Evolutionary conservation across 2,329 filamentous ascomycete species (phyloP).

Genomic region (Trichophyton mentagrophytes): DNA sequence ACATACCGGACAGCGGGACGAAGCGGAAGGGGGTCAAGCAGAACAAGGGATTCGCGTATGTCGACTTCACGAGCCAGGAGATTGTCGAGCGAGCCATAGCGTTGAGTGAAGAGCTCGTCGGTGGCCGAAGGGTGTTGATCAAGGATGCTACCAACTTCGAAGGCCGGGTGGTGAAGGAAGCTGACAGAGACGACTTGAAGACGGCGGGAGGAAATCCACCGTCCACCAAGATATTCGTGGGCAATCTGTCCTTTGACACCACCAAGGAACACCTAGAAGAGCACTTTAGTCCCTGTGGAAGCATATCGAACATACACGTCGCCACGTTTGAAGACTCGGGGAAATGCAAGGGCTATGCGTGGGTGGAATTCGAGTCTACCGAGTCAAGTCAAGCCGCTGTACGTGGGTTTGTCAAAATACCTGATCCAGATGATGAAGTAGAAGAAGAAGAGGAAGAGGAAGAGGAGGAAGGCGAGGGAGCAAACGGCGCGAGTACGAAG

Average conservation of each 20-base stretch:
- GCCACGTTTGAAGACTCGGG: conserved; percentile 94
- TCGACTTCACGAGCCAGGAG: conserved; percentile 65
- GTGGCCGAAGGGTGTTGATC: conserved; percentile 71
- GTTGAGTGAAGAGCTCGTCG: conserved; percentile 70
- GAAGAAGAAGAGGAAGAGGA: conserved; percentile 42
- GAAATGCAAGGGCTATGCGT: conserved; percentile 95
- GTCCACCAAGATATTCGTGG: conserved; percentile 74
- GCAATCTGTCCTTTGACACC: conserved; percentile 71
- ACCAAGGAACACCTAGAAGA: conserved; percentile 67
- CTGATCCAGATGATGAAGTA: conserved; percentile 32
- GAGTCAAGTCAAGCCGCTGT: conserved; percentile 64
- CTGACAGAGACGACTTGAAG: conserved; percentile 23
- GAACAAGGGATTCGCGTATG: conserved; percentile 93
- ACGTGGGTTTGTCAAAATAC: conserved; percentile 62
- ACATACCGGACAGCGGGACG: conserved; percentile 54
- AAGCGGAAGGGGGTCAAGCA: conserved; percentile 41
- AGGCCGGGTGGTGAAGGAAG: conserved; percentile 63
- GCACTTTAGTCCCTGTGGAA: conserved; percentile 76
- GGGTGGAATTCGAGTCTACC: conserved; percentile 78
- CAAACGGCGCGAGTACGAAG: conserved; percentile 31
- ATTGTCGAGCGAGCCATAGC: conserved; percentile 65
- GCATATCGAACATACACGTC: conserved; percentile 69
- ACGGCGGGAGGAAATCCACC: conserved; percentile 40
- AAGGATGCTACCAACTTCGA: conserved; percentile 86
- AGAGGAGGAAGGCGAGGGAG: conserved; percentile 37